Conservation (phyloP, 1,284 basidiomycete genomes). For the Sanguinoderma infundibulare region DNA sequence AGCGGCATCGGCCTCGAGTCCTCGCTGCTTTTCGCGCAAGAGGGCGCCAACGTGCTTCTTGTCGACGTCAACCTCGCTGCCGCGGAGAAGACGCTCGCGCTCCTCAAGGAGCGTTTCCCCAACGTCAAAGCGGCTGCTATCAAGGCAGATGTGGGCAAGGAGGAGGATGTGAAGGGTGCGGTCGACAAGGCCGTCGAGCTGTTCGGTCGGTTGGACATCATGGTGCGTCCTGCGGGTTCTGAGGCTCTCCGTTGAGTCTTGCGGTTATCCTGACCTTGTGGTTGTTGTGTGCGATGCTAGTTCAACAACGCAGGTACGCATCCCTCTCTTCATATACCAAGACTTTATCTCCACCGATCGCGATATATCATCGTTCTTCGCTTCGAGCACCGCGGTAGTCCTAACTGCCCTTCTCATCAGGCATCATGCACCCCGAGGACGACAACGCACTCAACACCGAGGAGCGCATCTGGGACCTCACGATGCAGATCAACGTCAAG, state of each 20-base stretch:
- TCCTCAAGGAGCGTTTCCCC: constrained; percentile 72
- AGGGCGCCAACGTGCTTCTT: constrained; percentile 88
- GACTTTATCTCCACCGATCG: too few species aligned
- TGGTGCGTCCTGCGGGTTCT: constrained; percentile 68
- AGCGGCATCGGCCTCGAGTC: constrained; percentile 96
- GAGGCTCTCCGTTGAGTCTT: too few species aligned
- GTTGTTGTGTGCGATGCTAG: constrained; percentile 41
- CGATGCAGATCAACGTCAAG: constrained; percentile 95
- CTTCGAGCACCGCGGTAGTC: not conserved
- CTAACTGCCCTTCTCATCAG: constrained; percentile 37
- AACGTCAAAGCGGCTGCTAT: constrained; percentile 74
- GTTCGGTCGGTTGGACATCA: constrained; percentile 91
- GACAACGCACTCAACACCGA: constrained; percentile 96
- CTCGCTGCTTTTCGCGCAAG: constrained; percentile 88
- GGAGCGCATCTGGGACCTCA: constrained; percentile 94
- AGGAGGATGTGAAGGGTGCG: constrained; percentile 81
- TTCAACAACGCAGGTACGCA: constrained; percentile 86
- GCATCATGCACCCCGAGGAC: constrained; percentile 95
- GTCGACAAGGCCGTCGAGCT: constrained; percentile 82
- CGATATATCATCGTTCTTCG: too few species aligned
- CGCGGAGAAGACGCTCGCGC: constrained; percentile 70
- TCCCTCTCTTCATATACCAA: not conserved
- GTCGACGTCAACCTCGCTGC: constrained; percentile 86
- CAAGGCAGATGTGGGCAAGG: constrained; percentile 89
- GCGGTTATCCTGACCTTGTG: too few species aligned